Base-by-base conservation (phyloP, 1,284 basidiomycete species). In the Fomitopsis palustris region DNA sequence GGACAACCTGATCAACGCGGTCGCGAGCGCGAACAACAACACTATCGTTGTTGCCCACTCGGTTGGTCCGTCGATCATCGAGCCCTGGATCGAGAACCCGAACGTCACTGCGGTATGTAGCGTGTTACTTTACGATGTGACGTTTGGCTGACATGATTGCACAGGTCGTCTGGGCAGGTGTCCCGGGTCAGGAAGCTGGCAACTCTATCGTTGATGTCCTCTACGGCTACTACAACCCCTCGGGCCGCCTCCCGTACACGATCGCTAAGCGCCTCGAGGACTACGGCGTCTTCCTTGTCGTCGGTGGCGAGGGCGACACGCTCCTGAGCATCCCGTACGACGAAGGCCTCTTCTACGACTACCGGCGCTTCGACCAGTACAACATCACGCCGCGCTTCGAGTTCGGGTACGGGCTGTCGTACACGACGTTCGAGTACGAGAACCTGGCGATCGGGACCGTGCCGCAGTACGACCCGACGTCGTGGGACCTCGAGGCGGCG, bases 361-460 rank as follows among this genome's bases (percentile, higher is more conserved):
- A 93, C 70, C 78, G 90, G 33, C 82, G 86, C 70, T 94, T 94
- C 69, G 88, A 93, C 64, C 77, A 72, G 67, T 66, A 68, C 67
- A 78, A 82, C 59, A 84, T 88, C 61, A 75, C 77, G 19, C 85
- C 86, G 37, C 82, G 85, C 35, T 88, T 81, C 70, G 87, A 89
- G 67, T 95, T 95, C 70, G 93, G 93, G 0, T 93, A 85, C 70
- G 93, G 93, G 0, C 73, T 96, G 65, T 91, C 87, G 59, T 96
- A 96, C 77, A 90, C 94, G 37, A 81, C 75, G 0, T 97, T 96
- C 72, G 74, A 81, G 33, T 92, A 91, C 69, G 81, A 78, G 27
- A 72, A 79, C 21, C 72, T 94, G 5, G 62, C 71, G 0, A 73
- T 90, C 31, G 68, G 64, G 4, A 72, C 72, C 53, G 67, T 88